phyloP scores from a whole-genome alignment of 2,329 filamentous ascomycete genomes.

The Phyllosticta paracitricarpa region DNA sequence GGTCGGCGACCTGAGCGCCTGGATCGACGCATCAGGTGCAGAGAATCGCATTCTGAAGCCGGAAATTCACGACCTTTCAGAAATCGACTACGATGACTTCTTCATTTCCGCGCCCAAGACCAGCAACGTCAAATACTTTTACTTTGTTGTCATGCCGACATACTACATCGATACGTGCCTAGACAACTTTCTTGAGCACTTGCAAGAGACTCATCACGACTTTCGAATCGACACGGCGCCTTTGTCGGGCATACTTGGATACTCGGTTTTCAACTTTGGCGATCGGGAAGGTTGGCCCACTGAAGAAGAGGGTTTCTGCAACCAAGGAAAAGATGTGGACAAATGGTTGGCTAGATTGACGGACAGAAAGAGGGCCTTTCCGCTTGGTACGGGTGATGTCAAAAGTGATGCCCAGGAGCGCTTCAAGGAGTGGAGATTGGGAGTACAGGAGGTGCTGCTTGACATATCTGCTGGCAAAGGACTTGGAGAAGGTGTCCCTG shows the following conservation, averaged over 20 bases:
- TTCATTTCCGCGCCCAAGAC: conserved; percentile 68
- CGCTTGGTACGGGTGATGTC: conserved; percentile 77
- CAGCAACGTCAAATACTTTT: conserved; percentile 56
- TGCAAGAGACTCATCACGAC: conserved; percentile 90
- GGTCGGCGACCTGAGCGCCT: conserved; percentile 42
- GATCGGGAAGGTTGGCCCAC: conserved; percentile 88
- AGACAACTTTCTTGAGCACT: conserved; percentile 74
- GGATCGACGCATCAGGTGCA: conserved; percentile 20
- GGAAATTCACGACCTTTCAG: conserved; percentile 65
- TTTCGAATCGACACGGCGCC: conserved; percentile 91
- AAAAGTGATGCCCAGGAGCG: conserved; percentile 60
- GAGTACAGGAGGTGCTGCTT: conserved; percentile 60
- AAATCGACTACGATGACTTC: conserved; percentile 87
- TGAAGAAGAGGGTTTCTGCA: conserved; percentile 84
- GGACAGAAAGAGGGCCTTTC: conserved; percentile 73
- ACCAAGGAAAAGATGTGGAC: conserved; percentile 81
- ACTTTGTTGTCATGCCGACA: conserved; percentile 74
- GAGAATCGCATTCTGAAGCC: conserved; percentile 42
- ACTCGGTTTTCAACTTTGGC: conserved; percentile 89
- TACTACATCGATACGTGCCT: conserved; percentile 95
- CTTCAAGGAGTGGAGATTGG: conserved; percentile 67
- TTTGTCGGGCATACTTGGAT: conserved; percentile 65
- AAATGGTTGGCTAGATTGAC: conserved; percentile 97
- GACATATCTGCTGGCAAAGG: conserved; percentile 45
- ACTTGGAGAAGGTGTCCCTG: conserved; percentile 55